Evolutionary conservation across 1,284 basidiomycete species (phyloP), one percentile per base, ranked within the genome.

Genomic region (Golubevia sp.): DNA sequence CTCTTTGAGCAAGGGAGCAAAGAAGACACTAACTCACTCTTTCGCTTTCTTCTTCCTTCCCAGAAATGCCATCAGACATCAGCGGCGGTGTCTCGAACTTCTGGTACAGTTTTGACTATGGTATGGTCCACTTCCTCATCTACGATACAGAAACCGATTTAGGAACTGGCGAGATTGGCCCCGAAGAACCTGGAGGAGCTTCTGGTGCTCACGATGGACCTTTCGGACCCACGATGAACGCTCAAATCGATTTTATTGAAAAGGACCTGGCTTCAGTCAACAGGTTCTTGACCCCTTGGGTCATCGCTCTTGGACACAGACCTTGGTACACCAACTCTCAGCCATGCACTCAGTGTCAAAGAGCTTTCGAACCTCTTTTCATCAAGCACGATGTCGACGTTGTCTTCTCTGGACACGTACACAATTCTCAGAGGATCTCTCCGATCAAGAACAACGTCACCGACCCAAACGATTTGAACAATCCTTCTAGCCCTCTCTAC

Each of bases 211-310:
- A 58, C 25, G 64, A 62, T 2, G 67, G 68, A 13, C 62, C 67
- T 7, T 68, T 49, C 24, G 67, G 63, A 15, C 24, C 51, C 4
- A n/a, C 49, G 2, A 30, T 38, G 27, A 56, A 67, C 18, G 65
- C 68, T 49, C 74, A 76, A 59, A 44, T 72, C 2, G 62, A 70
- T 0, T 76, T 66, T 56, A 58, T 82, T 50, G 63, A 82, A 49
- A 70, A 76, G 8, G 84, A 85, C 57, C 73, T 85, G 11, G 81
- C 79, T 8, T 66, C 67, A 2, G 82, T 85, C 18, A 78, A 85
- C 68, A 73, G 84, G 30, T 68, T 20, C 18, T 73, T 83, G 60
- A 85, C 84, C 1, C 84, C 84, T 6, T 85, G 84, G 84, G 76
- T 85, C 26, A 58, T 85, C 48, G 84, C 74, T 20, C 68, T 77